Evolutionary conservation across 345 rosid genomes (phyloP), one percentile per base, ranked within the genome.

Genomic region (Trapa incisa): DNA sequence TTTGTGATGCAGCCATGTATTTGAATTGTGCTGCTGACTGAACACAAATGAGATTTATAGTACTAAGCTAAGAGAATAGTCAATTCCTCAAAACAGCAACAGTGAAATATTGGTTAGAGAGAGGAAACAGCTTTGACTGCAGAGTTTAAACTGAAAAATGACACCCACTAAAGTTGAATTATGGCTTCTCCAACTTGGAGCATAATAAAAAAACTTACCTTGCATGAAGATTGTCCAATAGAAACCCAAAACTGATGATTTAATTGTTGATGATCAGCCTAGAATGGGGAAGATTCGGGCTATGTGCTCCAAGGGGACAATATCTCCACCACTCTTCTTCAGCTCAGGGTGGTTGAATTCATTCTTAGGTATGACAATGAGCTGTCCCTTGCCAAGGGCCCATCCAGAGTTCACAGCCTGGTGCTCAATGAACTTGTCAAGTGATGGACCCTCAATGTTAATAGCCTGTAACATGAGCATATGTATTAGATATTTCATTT

Each of bases 281-380:
- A 94, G 92, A 73, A 94, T 89, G 61, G 96, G 97, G 76, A 87
- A 86, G 78, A 94, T 88, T 47, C 97, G 91, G 54, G 95, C 83
- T 9, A 94, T 78, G 75, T 87, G 96, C 72, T 91, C 97, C 65
- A 89, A 81, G 0, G 97, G 93, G 53, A 93, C 79, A 58, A 71
- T 80, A 68, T 86, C 96, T 14, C 82, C 82, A 4, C 80, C 47
- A n/a, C 74, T 84, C 75, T 85, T 94, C 96, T 89, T 91, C 42
- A 85, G 85, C 85, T 85, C 91, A 0, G 96, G 96, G 76, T 87
- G 88, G 74, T 91, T 91, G 80, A 86, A 94, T 75, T 89, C 95
- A 32, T 75, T 94, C 33, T 66, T 69, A 0, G 96, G 87, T 35
- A 89, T 70, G 69, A 78, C 79, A 60, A 91, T 79, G 42, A 84